A percentile compares a stretch with the other conserved stretches of the same genome.
Conservation (phyloP, 257 asterid species). For the Solanum ossicruentum region DNA sequence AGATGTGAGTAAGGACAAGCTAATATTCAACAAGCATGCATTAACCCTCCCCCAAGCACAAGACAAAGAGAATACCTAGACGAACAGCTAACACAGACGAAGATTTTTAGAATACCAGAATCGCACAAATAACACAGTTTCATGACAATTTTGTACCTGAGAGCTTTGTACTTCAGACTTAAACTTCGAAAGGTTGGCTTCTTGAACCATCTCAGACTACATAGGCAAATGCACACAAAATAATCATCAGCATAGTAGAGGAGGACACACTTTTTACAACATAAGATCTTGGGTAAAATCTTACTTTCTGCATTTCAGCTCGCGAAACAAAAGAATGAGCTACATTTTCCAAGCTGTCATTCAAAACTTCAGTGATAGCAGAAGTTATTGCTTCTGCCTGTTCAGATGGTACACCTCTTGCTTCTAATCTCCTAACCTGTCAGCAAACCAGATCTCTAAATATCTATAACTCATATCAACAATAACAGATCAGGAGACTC, state of each 20-base stretch:
- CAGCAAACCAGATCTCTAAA: not conserved
- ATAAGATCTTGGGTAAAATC: not conserved
- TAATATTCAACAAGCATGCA: not conserved
- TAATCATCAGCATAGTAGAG: not conserved
- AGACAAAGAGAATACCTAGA: not conserved
- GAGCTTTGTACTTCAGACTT: conserved; percentile 49
- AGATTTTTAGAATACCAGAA: not conserved
- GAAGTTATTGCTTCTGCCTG: conserved; percentile 65
- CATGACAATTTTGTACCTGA: conserved; percentile 23
- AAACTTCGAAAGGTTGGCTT: conserved; percentile 36
- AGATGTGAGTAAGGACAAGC: not conserved
- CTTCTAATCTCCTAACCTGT: conserved; percentile 55
- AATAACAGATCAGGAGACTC: not conserved
- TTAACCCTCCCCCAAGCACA: not conserved
- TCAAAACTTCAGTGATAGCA: conserved; percentile 42
- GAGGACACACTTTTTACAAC: not conserved
- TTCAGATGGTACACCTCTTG: conserved; percentile 39
- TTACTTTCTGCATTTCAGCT: conserved; percentile 56
- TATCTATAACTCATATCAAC: not conserved
- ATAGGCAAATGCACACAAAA: not conserved
- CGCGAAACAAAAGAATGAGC: conserved; percentile 34
- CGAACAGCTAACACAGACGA: not conserved
- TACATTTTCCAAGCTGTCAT: conserved; percentile 50
- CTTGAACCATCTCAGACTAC: conserved; percentile 41
- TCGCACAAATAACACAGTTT: not conserved